Evolutionary conservation across 1,139 yeast species (phyloP).

Genomic region (Candida glucosophila): DNA sequence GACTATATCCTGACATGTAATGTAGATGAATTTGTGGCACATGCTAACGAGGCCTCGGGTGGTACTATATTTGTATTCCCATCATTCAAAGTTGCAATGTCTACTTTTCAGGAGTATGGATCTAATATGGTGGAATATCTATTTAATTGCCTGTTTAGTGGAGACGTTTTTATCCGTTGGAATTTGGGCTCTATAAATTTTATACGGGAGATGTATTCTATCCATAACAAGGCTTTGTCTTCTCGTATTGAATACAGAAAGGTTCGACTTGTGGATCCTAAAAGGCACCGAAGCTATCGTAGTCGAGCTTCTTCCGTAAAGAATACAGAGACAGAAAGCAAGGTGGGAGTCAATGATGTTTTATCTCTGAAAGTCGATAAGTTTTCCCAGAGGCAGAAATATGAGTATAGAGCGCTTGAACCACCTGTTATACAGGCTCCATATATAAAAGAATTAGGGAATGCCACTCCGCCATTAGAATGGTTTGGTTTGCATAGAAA

Average conservation of each 20-base stretch:
- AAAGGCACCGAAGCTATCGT: no score
- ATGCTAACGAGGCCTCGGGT: constrained; percentile 59
- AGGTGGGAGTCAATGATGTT: constrained; percentile 11
- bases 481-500: constrained; percentile 94
- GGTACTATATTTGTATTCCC: constrained; percentile 80
- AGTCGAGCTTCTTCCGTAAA: no score
- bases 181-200: constrained; percentile 88
- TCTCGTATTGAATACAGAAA: constrained; percentile 27
- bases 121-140: constrained; percentile 52
- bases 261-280: no score
- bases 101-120: constrained; percentile 51
- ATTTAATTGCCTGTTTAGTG: constrained; percentile 71
- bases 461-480: constrained; percentile 95
- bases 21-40: constrained; percentile 46
- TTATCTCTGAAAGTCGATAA: constrained; percentile 39
- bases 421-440: constrained; percentile 87
- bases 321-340: constrained; percentile 3
- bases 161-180: constrained; percentile 88
- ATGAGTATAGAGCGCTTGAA: constrained; percentile 53
- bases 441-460: constrained; percentile 81
- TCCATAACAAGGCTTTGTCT: constrained; percentile 44
- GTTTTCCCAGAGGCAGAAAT: constrained; percentile 54
- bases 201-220: constrained; percentile 75
- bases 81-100: constrained; percentile 65
- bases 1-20: constrained; percentile 32